Conservation (phyloP, 2,329 filamentous ascomycete species). For the Mycosphaerella sp. region DNA sequence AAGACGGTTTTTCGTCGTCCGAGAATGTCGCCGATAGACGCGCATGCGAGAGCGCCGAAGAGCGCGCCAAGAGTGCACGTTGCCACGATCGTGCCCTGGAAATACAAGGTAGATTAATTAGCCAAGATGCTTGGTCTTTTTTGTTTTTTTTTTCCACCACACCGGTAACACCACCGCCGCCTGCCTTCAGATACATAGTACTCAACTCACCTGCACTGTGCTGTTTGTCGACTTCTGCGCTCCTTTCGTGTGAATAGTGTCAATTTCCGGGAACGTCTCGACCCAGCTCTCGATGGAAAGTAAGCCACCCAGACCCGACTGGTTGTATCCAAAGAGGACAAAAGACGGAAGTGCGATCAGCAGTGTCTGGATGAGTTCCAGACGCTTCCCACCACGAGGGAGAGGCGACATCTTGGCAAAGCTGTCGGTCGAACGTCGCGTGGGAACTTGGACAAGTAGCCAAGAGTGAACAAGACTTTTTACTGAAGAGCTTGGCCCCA, state of each 20-base stretch:
- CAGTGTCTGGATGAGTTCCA: slow-evolving; percentile 30
- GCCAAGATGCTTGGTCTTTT: too few relatives aligned
- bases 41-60: slow-evolving; percentile 42
- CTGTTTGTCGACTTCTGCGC: slow-evolving; percentile 40
- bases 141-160: neutral
- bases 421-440: slow-evolving; percentile 5
- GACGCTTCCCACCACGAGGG: slow-evolving; percentile 15
- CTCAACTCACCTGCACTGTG: slow-evolving; percentile 34
- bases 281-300: slow-evolving; percentile 37
- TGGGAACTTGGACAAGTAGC: neutral
- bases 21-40: slow-evolving; percentile 41
- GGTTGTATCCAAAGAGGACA: slow-evolving; percentile 49
- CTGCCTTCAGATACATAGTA: too few relatives aligned
- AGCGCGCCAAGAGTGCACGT: slow-evolving; percentile 44
- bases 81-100: slow-evolving; percentile 37
- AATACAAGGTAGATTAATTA: neutral
- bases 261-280: slow-evolving; percentile 45
- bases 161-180: neutral
- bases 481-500: neutral
- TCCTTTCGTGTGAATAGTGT: slow-evolving; percentile 39
- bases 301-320: slow-evolving; percentile 47
- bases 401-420: slow-evolving; percentile 16
- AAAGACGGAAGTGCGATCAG: slow-evolving; percentile 39
- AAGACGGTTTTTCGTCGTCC: slow-evolving; percentile 44
- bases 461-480: slow-evolving; percentile 10